Evolutionary conservation across 2,329 filamentous ascomycete species (phyloP), one percentile per base, ranked within the genome.

Genomic region (Colletotrichum kahawae): DNA sequence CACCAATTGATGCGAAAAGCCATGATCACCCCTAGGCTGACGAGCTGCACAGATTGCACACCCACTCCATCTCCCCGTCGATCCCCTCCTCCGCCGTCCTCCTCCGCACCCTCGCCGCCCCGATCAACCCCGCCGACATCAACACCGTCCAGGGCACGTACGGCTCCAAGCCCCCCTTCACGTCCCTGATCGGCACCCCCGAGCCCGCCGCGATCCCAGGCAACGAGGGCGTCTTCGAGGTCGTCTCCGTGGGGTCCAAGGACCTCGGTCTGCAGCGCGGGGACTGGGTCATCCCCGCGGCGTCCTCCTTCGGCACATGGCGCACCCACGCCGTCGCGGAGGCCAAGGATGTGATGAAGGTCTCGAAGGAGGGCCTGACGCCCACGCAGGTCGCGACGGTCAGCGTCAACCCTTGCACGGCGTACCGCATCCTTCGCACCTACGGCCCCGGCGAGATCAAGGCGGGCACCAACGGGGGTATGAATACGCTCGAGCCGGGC

Each of bases 131-230:
- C 29, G 96, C 97, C 81, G 97, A 99, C 86, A 95, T 99, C 84
- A 99, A 99, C 88, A 96, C 96, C 81, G 95, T 99, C 81, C 97
- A 99, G 88, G 97, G 97, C 78, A 95, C 96, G 5, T 99, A 99
- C 87, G 96, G 96, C 76, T 92, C 92, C 60, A 95, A 95, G 82
- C 95, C 96, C 0, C 87, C 90, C 59, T 96, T 98, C 85, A 93
- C 92, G 21, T 93, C 92, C 7, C 85, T 91, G 2, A 91, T 99
- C 70, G 94, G 95, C 71, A 98, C 96, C 0, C 78, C 92, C 1
- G 88, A 92, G 29, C 95, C 96, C 4, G 91, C 94, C 9, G 95
- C 95, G 1, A 91, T 97, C 2, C 94, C 92, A 2, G 95, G 95
- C 31, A 98, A 98, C 82, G 97, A 99, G 84, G 97, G 95, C 62